Conservation (phyloP, 2,329 filamentous ascomycete genomes). For the Blastomyces silverae region DNA sequence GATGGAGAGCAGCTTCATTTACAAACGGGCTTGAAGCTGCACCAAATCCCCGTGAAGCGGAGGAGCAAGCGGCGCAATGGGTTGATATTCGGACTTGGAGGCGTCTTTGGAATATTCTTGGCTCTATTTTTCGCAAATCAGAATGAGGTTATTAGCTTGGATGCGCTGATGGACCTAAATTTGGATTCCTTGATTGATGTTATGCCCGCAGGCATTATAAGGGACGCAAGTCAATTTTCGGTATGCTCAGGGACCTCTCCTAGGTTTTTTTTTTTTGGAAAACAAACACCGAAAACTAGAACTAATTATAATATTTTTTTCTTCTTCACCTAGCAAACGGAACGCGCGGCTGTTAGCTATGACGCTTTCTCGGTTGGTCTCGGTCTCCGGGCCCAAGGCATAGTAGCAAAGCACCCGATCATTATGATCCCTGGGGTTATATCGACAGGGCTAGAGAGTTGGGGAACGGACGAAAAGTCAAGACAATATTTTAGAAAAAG, state of each 20-base stretch:
- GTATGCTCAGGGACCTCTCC: conserved; percentile 44
- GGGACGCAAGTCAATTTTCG: conserved; percentile 77
- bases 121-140: conserved; percentile 85
- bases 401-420: conserved; percentile 75
- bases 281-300: conserved; percentile 15
- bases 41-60: conserved; percentile 26
- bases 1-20: conserved; percentile 29
- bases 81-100: conserved; percentile 80
- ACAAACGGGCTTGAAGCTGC: conserved; percentile 28
- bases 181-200: conserved; percentile 83
- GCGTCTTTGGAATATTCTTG: conserved; percentile 79
- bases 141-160: conserved; percentile 83
- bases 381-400: conserved; percentile 71
- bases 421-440: conserved; percentile 98
- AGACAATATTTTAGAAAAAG: conserved; percentile 89
- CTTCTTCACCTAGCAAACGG: conserved; percentile 54
- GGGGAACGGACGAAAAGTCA: conserved; percentile 81
- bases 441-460: conserved; percentile 91
- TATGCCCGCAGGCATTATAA: conserved; percentile 75
- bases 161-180: conserved; percentile 62
- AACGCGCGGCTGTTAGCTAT: conserved; percentile 81
- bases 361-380: conserved; percentile 90
- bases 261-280: neutral
- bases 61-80: conserved; percentile 65
- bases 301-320: conserved; percentile 7